These are phyloP conservation scores for Mycena haematopus DNA, from an alignment of 768 basidiomycete species.

Conservation along the genomic window DNA sequence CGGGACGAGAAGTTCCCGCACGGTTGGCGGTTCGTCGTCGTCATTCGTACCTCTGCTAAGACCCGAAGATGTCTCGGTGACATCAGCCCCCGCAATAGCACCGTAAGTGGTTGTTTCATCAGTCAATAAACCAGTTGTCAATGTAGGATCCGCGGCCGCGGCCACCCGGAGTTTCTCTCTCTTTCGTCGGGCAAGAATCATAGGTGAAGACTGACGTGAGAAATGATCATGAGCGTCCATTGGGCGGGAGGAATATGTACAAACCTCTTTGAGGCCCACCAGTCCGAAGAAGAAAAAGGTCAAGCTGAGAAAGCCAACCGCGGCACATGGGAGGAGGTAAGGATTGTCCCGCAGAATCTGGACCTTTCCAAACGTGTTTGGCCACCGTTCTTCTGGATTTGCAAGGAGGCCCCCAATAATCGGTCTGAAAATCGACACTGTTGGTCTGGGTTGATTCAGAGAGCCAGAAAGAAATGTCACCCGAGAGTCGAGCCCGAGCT, in stretches of 20 bases:
- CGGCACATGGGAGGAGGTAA: constrained; percentile 40
- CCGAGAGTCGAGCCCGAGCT: constrained; percentile 30
- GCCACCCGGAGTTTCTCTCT: constrained; percentile 6
- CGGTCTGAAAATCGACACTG: constrained; percentile 20
- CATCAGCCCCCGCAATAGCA: constrained; percentile 10
- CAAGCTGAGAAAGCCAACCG: constrained; percentile 32
- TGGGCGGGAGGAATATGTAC: neutral
- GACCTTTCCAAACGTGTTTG: constrained; percentile 31
- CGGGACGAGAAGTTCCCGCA: constrained; percentile 29
- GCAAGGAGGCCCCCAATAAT: constrained; percentile 36
- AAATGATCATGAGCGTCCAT: neutral
- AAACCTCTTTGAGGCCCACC: constrained; percentile 37
- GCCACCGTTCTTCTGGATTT: constrained; percentile 35
- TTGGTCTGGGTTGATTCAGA: neutral
- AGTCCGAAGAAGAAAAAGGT: constrained; percentile 31
- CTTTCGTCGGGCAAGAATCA: constrained; percentile 19
- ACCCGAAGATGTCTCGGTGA: neutral
- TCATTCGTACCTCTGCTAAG: neutral
- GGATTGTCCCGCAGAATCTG: constrained; percentile 35
- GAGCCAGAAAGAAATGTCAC: constrained; percentile 6
- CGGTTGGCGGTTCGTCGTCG: constrained; percentile 21
- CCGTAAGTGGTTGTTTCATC: constrained; percentile 18
- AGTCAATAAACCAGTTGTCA: constrained; percentile 12
- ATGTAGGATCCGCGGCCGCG: constrained; percentile 16
- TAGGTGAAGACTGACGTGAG: constrained; percentile 22